Percentiles rank a stretch among this genome's conserved stretches.
These are phyloP conservation scores for Triticum aestivum DNA, from an alignment of 176 grass and related monocot genomes.

Conservation along the genomic window IWGSC_CS_RefSeq_v2.1 NC_057802.1:545298266-545298765, in stretches of 20 bases:
- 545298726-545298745: too few species aligned
- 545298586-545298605: neutral
- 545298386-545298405: conserved; percentile 90
- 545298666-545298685: too few species aligned
- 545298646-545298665: too few species aligned
- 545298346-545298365: conserved; percentile 23
- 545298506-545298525: conserved; percentile 9
- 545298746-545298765: too few species aligned
- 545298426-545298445: conserved; percentile 96
- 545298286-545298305: neutral
- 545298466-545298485: conserved; percentile 30
- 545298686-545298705: too few species aligned
- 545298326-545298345: neutral
- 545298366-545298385: conserved; percentile 21
- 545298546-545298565: neutral
- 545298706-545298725: too few species aligned
- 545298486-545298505: conserved; percentile 12
- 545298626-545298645: too few species aligned
- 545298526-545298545: neutral
- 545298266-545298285: conserved; percentile 64
- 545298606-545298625: conserved; percentile 17
- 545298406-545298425: conserved; percentile 92
- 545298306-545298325: neutral
- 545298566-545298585: conserved; percentile 12
- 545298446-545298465: conserved; percentile 81